phyloP scores from a whole-genome alignment of 192 early-diverging fungal genomes.

The Neocallimastix lanati region DNA sequence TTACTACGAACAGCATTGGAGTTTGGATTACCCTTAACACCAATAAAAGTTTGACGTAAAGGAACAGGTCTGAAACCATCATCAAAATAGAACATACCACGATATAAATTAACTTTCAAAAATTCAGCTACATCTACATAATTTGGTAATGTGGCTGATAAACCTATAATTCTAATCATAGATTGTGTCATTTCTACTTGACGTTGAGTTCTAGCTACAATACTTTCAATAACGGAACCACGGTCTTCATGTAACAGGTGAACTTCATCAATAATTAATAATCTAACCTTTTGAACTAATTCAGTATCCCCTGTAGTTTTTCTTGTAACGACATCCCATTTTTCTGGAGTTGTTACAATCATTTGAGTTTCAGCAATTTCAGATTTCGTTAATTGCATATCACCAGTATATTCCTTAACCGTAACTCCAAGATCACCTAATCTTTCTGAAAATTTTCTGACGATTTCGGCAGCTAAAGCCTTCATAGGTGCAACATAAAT shows the following conservation, averaged over 20 bases:
- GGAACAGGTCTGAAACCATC: conserved; percentile 85
- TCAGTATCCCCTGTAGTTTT: conserved; percentile 90
- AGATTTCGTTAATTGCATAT: conserved; percentile 93
- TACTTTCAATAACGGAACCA: conserved; percentile 87
- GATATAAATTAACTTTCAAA: conserved; percentile 66
- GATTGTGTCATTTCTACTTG: conserved; percentile 79
- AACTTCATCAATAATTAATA: conserved; percentile 95
- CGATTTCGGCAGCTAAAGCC: conserved; percentile 87
- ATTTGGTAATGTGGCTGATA: conserved; percentile 96
- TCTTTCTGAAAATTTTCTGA: conserved; percentile 72
- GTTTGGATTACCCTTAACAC: conserved; percentile 55
- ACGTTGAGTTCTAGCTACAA: conserved; percentile 83
- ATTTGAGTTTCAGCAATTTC: conserved; percentile 89
- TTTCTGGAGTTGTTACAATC: conserved; percentile 97
- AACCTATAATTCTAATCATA: conserved; percentile 88
- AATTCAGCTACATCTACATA: conserved; percentile 90
- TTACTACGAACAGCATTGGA: conserved; percentile 27
- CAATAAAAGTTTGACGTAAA: conserved; percentile 85
- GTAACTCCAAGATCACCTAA: conserved; percentile 65
- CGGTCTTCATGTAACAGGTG: conserved; percentile 93
- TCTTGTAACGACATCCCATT: conserved; percentile 98
- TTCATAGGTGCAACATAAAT: conserved; percentile 98
- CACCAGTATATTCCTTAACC: conserved; percentile 87
- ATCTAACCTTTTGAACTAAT: conserved; percentile 67
- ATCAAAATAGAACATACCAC: conserved; percentile 95